Evolutionary conservation across 495 filamentous ascomycete species (phyloP).

Genomic region (Tuber melanosporum): DNA sequence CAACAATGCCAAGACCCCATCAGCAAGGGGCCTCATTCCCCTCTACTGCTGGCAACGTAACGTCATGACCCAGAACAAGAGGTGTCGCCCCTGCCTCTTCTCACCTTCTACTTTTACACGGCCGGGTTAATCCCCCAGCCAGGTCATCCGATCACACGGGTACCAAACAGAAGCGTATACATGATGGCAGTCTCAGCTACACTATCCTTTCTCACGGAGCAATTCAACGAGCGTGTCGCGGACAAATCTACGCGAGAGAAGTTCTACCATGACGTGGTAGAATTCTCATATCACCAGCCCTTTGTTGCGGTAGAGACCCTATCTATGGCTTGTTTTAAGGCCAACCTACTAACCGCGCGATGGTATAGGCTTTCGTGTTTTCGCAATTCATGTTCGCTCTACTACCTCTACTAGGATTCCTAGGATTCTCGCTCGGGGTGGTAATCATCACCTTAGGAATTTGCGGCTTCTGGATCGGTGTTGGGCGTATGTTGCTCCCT

Average conservation of each 20-base stretch:
- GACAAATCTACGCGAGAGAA: slow-evolving; percentile 25
- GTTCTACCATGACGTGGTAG: slow-evolving; percentile 25
- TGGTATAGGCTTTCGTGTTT: slow-evolving; percentile 21
- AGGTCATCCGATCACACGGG: neutral
- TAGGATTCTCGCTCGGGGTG: slow-evolving; percentile 27
- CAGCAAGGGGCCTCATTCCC: neutral
- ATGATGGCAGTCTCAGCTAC: slow-evolving; percentile 23
- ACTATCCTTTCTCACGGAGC: slow-evolving; percentile 19
- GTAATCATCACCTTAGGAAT: slow-evolving; percentile 25
- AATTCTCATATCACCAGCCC: slow-evolving; percentile 28
- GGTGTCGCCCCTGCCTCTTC: neutral
- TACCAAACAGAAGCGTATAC: slow-evolving; percentile 8
- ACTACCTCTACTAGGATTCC: slow-evolving; percentile 22
- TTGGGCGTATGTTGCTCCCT: slow-evolving; percentile 18
- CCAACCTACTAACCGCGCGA: neutral
- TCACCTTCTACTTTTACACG: neutral
- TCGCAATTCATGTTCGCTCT: slow-evolving; percentile 28
- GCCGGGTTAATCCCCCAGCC: slow-evolving; percentile 6
- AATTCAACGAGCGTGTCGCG: slow-evolving; percentile 24
- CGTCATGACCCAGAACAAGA: slow-evolving; percentile 5
- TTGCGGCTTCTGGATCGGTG: slow-evolving; percentile 27
- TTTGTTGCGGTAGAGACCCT: slow-evolving; percentile 22
- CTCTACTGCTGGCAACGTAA: neutral
- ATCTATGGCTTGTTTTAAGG: neutral
- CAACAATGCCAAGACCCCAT: neutral